These are phyloP conservation scores for Fraxinus excelsior DNA, from an alignment of 257 asterid genomes.

Conservation along the genomic window DNA sequence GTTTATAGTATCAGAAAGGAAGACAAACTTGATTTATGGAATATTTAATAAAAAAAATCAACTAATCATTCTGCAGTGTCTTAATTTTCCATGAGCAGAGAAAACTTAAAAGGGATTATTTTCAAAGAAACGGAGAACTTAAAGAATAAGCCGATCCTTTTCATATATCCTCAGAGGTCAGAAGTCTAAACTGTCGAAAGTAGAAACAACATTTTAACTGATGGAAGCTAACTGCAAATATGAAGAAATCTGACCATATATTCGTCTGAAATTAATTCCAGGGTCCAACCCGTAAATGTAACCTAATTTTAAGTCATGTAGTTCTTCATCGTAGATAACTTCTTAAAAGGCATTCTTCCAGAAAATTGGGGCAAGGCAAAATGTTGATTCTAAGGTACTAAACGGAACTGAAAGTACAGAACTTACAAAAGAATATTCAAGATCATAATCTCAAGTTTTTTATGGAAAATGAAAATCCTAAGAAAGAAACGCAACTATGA, in stretches of 20 bases:
- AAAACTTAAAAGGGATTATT: background rate
- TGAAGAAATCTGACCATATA: background rate
- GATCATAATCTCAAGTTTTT: background rate
- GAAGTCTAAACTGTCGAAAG: no score
- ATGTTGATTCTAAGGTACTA: conserved; percentile 4
- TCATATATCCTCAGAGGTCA: background rate
- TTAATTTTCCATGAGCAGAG: background rate
- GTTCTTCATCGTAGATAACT: background rate
- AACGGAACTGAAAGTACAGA: conserved; percentile 11
- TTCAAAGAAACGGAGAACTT: background rate
- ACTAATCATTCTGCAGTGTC: background rate
- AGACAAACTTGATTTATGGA: background rate
- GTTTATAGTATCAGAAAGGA: background rate
- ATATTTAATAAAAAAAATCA: background rate
- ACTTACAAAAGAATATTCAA: conserved; percentile 15
- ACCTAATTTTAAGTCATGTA: background rate
- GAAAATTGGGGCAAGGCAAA: conserved; percentile 6
- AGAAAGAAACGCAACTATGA: background rate
- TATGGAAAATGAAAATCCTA: background rate
- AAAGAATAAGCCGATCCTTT: conserved; percentile 15
- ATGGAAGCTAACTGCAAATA: background rate
- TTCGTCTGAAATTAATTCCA: background rate
- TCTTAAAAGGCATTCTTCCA: conserved; percentile 12
- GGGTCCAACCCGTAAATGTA: background rate
- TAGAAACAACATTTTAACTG: background rate